Evolutionary conservation across 768 basidiomycete genomes (phyloP).

Genomic region (Xanthoconium purpureum): DNA sequence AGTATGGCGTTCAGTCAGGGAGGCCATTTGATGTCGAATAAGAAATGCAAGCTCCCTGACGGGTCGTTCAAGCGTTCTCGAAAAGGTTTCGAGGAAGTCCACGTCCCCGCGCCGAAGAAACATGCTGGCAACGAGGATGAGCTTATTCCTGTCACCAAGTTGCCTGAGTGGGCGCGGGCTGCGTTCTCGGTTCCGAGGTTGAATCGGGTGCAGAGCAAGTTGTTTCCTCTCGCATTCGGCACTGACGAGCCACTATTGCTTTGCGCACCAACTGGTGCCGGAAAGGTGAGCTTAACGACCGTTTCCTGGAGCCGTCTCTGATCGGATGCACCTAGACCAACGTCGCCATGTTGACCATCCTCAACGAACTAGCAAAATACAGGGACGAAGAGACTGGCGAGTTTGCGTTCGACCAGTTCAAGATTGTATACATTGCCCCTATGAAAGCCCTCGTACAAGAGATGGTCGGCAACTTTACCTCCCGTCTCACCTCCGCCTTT

Average conservation of each 20-base stretch:
- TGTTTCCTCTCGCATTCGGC: constrained; percentile 90
- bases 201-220: constrained; percentile 90
- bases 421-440: constrained; percentile 95
- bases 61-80: constrained; percentile 95
- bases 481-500: constrained; percentile 58
- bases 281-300: constrained; percentile 66
- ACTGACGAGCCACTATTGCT: constrained; percentile 93
- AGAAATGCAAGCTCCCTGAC: constrained; percentile 95
- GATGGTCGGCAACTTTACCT: constrained; percentile 92
- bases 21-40: constrained; percentile 97
- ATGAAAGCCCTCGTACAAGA: constrained; percentile 99
- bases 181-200: constrained; percentile 82
- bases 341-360: constrained; percentile 92
- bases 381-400: constrained; percentile 76
- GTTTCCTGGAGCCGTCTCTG: not conserved
- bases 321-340: constrained; percentile 66
- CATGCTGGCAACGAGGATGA: constrained; percentile 62
- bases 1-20: constrained; percentile 96
- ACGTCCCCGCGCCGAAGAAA: constrained; percentile 90
- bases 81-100: constrained; percentile 98
- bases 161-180: constrained; percentile 84
- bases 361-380: constrained; percentile 86
- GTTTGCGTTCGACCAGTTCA: constrained; percentile 88
- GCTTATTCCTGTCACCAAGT: constrained; percentile 61
- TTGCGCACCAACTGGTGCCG: constrained; percentile 97